Evolutionary conservation across 2,329 filamentous ascomycete species (phyloP).

Genomic region (Coniochaeta pulveracea): DNA sequence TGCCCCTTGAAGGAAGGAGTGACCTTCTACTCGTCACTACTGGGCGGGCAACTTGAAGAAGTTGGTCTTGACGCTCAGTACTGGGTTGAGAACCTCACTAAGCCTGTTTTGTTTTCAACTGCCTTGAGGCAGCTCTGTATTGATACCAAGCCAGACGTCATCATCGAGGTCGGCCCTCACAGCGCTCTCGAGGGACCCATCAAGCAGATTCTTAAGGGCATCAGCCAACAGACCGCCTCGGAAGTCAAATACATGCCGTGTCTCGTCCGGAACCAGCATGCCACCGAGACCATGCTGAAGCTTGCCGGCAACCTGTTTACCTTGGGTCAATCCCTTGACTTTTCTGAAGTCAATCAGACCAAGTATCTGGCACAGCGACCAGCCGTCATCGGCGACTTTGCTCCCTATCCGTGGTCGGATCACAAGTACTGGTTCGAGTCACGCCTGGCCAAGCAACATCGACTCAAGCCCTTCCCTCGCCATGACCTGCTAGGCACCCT

Average conservation of each 20-base stretch:
- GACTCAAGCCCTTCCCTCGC: slow-evolving; percentile 19
- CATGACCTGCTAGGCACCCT: slow-evolving; percentile 22
- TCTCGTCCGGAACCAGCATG: slow-evolving; percentile 11
- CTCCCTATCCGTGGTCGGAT: slow-evolving; percentile 19
- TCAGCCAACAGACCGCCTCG: slow-evolving; percentile 10
- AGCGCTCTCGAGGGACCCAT: slow-evolving; percentile 17
- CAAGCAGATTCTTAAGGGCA: slow-evolving; percentile 14
- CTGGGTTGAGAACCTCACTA: slow-evolving; percentile 32
- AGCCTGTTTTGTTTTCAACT: slow-evolving; percentile 29
- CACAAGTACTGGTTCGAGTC: slow-evolving; percentile 19
- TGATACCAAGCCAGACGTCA: slow-evolving; percentile 14
- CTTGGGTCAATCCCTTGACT: slow-evolving; percentile 15
- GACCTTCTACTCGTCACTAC: slow-evolving; percentile 31
- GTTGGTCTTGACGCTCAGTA: slow-evolving; percentile 25
- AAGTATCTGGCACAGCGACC: slow-evolving; percentile 15
- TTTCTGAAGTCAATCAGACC: slow-evolving; percentile 17
- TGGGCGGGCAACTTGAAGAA: slow-evolving; percentile 22
- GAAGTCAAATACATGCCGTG: slow-evolving; percentile 17
- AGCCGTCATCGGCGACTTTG: slow-evolving; percentile 14
- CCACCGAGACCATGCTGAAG: slow-evolving; percentile 13
- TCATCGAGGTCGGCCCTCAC: slow-evolving; percentile 19
- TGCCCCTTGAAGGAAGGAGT: slow-evolving; percentile 8
- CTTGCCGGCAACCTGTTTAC: slow-evolving; percentile 17
- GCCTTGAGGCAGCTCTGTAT: slow-evolving; percentile 12
- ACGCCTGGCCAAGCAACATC: slow-evolving; percentile 19